Percentiles rank a stretch among this genome's conserved stretches.
Conservation (phyloP, 257 asterid genomes). For the Petunia secreta region DNA sequence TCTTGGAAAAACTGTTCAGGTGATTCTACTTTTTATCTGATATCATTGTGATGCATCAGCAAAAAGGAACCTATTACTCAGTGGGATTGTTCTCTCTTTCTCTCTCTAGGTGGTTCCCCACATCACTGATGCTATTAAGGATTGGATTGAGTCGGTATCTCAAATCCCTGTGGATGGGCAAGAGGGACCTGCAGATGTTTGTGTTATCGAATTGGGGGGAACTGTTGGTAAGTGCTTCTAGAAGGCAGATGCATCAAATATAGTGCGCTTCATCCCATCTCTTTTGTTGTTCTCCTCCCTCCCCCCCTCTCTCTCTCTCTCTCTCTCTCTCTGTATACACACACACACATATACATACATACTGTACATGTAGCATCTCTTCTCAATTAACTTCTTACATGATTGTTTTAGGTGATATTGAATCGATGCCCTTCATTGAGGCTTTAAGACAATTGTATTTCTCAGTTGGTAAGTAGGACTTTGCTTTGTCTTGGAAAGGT, state of each 20-base stretch:
- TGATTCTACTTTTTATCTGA: conserved; percentile 33
- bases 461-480: conserved; percentile 72
- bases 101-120: conserved; percentile 85
- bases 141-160: conserved; percentile 91
- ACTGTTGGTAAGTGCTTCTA: conserved; percentile 74
- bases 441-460: conserved; percentile 89
- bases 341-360: neutral
- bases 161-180: conserved; percentile 84
- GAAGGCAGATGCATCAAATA: conserved; percentile 10
- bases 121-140: conserved; percentile 88
- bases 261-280: conserved; percentile 12
- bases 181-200: conserved; percentile 95
- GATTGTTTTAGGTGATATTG: conserved; percentile 80
- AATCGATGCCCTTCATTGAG: conserved; percentile 98
- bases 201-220: conserved; percentile 99
- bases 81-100: conserved; percentile 20
- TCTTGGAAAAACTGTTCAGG: conserved; percentile 99
- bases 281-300: neutral
- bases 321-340: neutral
- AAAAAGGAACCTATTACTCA: neutral
- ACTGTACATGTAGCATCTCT: neutral
- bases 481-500: neutral
- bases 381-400: conserved; percentile 10
- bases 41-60: neutral
- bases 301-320: no score